Evolutionary conservation across 768 basidiomycete species (phyloP).

Genomic region (Tremella yokohamensis): DNA sequence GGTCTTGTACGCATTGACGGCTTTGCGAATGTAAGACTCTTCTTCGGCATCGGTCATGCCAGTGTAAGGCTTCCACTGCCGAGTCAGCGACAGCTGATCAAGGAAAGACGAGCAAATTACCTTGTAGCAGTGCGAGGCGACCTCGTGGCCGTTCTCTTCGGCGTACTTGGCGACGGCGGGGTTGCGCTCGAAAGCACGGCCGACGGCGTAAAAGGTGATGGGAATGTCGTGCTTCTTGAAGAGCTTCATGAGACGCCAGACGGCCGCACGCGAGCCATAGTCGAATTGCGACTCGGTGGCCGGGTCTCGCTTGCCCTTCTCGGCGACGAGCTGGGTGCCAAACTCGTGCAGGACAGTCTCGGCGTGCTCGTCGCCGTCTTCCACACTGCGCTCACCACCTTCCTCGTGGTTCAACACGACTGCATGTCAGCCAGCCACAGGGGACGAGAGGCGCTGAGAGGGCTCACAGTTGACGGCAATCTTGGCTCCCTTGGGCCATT

Average conservation of each 20-base stretch:
- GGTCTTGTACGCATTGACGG: constrained; percentile 10
- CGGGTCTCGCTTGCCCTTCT: not conserved
- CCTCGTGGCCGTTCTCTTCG: constrained; percentile 14
- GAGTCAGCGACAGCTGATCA: no score
- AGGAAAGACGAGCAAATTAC: no score
- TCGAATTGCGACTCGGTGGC: constrained; percentile 11
- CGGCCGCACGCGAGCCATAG: constrained; percentile 11
- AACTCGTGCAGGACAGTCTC: not conserved
- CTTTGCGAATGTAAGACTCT: constrained; percentile 17
- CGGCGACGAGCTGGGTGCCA: not conserved
- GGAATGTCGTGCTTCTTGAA: not conserved
- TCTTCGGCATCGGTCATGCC: constrained; percentile 14
- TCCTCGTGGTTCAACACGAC: not conserved
- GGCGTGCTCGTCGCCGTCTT: not conserved
- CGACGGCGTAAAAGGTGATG: constrained; percentile 15
- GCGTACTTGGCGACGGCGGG: constrained; percentile 9
- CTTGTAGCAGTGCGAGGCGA: constrained; percentile 16
- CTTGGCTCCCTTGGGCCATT: constrained; percentile 6
- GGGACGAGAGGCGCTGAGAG: not conserved
- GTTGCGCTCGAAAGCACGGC: constrained; percentile 12
- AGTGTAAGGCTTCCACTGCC: no score
- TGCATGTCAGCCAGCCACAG: not conserved
- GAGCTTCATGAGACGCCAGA: constrained; percentile 6
- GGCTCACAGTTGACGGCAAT: not conserved
- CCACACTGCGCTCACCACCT: not conserved